Evolutionary conservation across 768 basidiomycete species (phyloP).

Genomic region (Xerocomus brunneocitrinus): DNA sequence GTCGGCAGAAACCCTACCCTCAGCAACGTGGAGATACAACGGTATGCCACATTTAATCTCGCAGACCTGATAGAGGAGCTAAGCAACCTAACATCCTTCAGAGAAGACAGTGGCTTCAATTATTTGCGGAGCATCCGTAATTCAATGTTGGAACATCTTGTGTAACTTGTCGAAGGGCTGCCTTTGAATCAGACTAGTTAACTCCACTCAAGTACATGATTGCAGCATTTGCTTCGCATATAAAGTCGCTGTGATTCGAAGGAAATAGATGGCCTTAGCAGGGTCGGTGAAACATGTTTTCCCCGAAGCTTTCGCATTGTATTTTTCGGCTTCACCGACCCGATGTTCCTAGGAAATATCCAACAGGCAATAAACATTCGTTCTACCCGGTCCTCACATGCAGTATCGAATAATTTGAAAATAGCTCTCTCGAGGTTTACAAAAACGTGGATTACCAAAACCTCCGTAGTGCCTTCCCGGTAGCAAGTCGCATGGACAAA

Average conservation of each 20-base stretch:
- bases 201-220: too few relatives aligned
- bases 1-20: background rate
- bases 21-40: background rate
- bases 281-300: background rate
- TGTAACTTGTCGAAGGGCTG: background rate
- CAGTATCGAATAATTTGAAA: background rate
- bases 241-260: background rate
- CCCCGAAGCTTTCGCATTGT: background rate
- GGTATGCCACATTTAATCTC: background rate
- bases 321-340: background rate
- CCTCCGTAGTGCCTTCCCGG: background rate
- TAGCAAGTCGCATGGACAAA: background rate
- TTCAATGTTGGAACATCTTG: background rate
- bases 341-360: background rate
- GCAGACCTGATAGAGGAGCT: background rate
- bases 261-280: background rate
- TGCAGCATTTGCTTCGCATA: background rate
- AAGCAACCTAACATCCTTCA: background rate
- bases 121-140: background rate
- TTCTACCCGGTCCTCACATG: background rate
- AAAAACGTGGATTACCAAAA: background rate
- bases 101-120: background rate
- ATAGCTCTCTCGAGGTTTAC: background rate
- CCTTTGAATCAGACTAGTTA: too few relatives aligned
- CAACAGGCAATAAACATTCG: background rate